phyloP scores from a whole-genome alignment of 495 filamentous ascomycete genomes.

The Podospora pseudopauciseta region DNA sequence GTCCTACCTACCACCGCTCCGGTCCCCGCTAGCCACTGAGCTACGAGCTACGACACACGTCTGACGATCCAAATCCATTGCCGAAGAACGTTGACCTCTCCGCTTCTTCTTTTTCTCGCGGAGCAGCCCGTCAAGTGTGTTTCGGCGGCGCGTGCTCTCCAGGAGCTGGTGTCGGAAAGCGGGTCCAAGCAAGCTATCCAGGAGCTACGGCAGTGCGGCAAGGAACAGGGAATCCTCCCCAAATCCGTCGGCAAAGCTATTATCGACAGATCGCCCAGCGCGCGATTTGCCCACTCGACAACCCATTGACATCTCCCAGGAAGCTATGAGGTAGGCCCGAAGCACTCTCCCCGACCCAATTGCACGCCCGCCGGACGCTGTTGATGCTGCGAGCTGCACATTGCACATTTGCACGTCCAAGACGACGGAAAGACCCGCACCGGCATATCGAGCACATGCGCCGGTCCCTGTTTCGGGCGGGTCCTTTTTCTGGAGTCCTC shows the following conservation, averaged over 20 bases:
- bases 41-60: neutral
- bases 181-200: conserved; percentile 21
- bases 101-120: neutral
- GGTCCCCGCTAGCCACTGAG: neutral
- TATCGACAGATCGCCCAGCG: conserved; percentile 4
- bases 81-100: neutral
- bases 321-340: conserved; percentile 31
- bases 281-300: conserved; percentile 15
- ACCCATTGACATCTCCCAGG: conserved; percentile 10
- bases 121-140: neutral
- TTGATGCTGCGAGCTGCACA: neutral
- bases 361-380: neutral
- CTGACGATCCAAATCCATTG: conserved; percentile 1
- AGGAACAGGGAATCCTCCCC: conserved; percentile 20
- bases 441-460: conserved; percentile 7
- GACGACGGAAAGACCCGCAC: conserved; percentile 3
- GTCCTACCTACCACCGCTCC: neutral
- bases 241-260: conserved; percentile 1
- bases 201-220: conserved; percentile 20
- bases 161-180: conserved; percentile 9
- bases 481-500: conserved; percentile 2
- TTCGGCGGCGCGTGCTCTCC: neutral
- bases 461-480: conserved; percentile 9
- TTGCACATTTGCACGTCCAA: neutral
- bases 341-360: neutral